These are phyloP conservation scores for Phaeomoniella chlamydospora DNA, from an alignment of 2,329 filamentous ascomycete species.

Conservation along the genomic window DNA sequence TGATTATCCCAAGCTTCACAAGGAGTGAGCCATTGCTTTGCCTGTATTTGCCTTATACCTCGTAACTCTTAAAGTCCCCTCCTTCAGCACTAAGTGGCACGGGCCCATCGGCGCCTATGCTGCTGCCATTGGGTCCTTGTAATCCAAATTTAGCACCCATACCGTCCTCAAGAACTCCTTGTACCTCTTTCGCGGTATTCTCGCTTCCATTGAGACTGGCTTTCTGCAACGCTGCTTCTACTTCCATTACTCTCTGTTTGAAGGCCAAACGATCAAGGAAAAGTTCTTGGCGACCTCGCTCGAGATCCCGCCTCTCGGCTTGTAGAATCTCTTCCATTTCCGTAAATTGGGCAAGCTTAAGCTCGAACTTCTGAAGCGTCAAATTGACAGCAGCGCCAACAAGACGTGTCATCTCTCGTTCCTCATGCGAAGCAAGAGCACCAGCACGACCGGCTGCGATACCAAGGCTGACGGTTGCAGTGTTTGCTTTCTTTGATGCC, in stretches of 20 bases:
- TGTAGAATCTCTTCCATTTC: conserved; percentile 90
- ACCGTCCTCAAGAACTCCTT: conserved; percentile 1
- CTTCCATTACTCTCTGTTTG: conserved; percentile 71
- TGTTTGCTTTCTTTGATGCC: conserved; percentile 15
- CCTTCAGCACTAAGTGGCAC: background rate
- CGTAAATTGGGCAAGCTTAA: conserved; percentile 91
- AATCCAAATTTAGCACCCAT: conserved; percentile 4
- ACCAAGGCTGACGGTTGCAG: conserved; percentile 71
- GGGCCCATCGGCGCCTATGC: background rate
- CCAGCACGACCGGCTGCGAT: conserved; percentile 74
- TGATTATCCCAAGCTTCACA: too few relatives aligned
- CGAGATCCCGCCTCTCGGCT: conserved; percentile 82
- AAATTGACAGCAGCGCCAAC: conserved; percentile 87
- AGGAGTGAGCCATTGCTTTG: too few relatives aligned
- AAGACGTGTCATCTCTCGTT: conserved; percentile 88
- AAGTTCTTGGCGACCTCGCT: conserved; percentile 79
- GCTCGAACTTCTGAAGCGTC: conserved; percentile 85
- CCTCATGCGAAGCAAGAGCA: conserved; percentile 85
- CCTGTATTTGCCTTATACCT: too few relatives aligned
- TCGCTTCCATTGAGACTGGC: conserved; percentile 27
- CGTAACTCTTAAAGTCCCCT: conserved; percentile 1
- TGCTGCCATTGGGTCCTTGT: conserved; percentile 2
- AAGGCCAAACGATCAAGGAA: conserved; percentile 87
- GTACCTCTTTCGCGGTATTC: conserved; percentile 14
- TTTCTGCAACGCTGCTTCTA: conserved; percentile 54